Conservation (phyloP, 108 stramenopile species). For the Phaeodactylum tricornutum region DNA sequence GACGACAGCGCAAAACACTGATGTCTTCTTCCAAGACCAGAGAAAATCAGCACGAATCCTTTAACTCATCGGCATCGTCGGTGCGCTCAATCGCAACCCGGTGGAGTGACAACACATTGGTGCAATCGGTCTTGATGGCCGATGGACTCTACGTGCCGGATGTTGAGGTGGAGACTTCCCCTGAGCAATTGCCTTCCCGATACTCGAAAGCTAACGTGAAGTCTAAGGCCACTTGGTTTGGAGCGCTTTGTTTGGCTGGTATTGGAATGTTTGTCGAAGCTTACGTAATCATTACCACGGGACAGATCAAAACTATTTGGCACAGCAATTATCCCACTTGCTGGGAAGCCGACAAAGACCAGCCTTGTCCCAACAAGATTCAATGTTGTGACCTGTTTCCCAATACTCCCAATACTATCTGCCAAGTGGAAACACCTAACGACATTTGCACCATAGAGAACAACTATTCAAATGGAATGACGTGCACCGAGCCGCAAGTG, state of each 20-base stretch:
- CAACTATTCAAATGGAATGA: not conserved
- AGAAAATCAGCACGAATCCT: no score
- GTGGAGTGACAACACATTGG: not conserved
- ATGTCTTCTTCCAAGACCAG: no score
- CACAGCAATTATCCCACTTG: constrained; percentile 4
- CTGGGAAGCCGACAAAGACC: constrained; percentile 1
- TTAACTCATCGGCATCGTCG: no score
- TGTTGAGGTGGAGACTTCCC: not conserved
- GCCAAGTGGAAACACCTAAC: no score
- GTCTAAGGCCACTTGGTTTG: constrained; percentile 12
- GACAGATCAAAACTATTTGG: constrained; percentile 14
- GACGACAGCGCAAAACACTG: no score
- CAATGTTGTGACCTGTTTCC: no score
- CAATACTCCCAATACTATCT: no score
- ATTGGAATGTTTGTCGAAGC: constrained; percentile 18
- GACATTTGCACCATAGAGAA: no score
- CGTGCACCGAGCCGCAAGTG: not conserved
- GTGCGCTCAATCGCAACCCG: no score
- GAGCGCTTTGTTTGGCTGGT: constrained; percentile 9
- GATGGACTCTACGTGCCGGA: constrained; percentile 9
- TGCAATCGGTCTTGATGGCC: constrained; percentile 9
- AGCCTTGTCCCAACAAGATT: not conserved
- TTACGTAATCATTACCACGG: constrained; percentile 15
- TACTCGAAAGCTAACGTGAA: not conserved
- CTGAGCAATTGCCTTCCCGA: not conserved